Evolutionary conservation across 768 basidiomycete genomes (phyloP), one percentile per base, ranked within the genome.

Genomic region (Piloderma croceum): DNA sequence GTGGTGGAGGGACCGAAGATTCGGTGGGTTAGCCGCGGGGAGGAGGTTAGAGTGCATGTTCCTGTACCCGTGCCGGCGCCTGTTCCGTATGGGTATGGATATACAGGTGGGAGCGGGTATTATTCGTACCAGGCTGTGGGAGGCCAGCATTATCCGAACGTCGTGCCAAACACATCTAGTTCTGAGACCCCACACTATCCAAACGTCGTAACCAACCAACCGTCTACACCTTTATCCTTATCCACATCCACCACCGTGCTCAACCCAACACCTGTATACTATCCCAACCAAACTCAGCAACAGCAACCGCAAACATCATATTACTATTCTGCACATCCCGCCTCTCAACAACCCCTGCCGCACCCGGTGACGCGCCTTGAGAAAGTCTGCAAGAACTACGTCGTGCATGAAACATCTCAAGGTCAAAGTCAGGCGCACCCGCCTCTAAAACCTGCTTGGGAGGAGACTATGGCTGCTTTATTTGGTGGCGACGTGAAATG

Each of bases 401-500:
- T 90, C 3, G 61, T 89, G 3, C 81, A 88, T 51, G 83, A 86
- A 48, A 36, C 59, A 32, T 66, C 62, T 2, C 77, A 83, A 45
- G 54, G 60, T 2, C 61, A 69, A 18, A 65, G 64, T 4, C 59
- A 61, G 1, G 59, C 65, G 1, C n/a, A n/a, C n/a, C n/a, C n/a
- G n/a, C n/a, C n/a, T n/a, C n/a, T n/a, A n/a, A 77, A 77, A 43
- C 81, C 84, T 0, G 53, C 60, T 1, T 84, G 86, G 83, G 68
- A 63, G 34, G 76, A 83, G 22, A 89, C 83, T 9, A 86, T 92
- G 82, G 52, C 70, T 6, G 81, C 88, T 2, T 71, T 94, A 66
- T 90, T 97, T 50, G 91, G 93, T 2, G 70, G 84, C 37, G 83
- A 93, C 49, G 81, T 83, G 7, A 73, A 81, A 35, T 97, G 87